Evolutionary conservation across 1,139 yeast species (phyloP), one percentile per base, ranked within the genome.

Genomic region (Scheffersomyces insectosa): DNA sequence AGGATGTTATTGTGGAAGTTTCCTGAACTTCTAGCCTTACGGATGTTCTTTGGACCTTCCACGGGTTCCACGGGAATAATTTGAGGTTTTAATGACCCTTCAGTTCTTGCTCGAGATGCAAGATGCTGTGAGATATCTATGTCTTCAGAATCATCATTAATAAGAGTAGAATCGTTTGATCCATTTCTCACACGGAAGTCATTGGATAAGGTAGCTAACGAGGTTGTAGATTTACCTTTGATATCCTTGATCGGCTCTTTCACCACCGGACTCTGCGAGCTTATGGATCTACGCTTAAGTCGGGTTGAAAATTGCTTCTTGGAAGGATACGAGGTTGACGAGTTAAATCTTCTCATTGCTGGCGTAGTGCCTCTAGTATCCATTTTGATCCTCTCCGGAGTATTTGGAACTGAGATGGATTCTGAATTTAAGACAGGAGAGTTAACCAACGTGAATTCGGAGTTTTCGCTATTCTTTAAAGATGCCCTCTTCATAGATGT

Each of bases 21-120:
- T 1, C 66, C 66, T 1, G 75, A 66, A 43, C 75, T 69, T 49
- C 56, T 62, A 0, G 75, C 72, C 39, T 69, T 68, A 4, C 72
- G 59, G 5, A 69, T 56, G 20, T 40, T 29, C 8, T 28, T 11
- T 12, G 28, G 30, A 4, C 10, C 25, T 13, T 39, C 23, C 23
- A 9, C 4, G 23, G 20, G 23, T 14, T 31, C 23, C 15, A 20
- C 23, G 4, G 34, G 20, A 14, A 14, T 20, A 31, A 31, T 11
- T 11, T 15, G 20, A 6, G 23, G 20, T n/a, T 14, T 31, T 6
- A 15, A 15, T 9, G 15, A 31, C 23, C 20, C 34, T 31, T 31
- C 23, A 31, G 34, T 31, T 4, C 20, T 31, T 15, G 34, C 15
- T 5, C 34, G 34, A 15, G 34, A 31, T 6, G 34, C 15, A 6